These are phyloP conservation scores for Dryadomyces sulphureus DNA, from an alignment of 2,329 filamentous ascomycete genomes.

Conservation along the genomic window DNA sequence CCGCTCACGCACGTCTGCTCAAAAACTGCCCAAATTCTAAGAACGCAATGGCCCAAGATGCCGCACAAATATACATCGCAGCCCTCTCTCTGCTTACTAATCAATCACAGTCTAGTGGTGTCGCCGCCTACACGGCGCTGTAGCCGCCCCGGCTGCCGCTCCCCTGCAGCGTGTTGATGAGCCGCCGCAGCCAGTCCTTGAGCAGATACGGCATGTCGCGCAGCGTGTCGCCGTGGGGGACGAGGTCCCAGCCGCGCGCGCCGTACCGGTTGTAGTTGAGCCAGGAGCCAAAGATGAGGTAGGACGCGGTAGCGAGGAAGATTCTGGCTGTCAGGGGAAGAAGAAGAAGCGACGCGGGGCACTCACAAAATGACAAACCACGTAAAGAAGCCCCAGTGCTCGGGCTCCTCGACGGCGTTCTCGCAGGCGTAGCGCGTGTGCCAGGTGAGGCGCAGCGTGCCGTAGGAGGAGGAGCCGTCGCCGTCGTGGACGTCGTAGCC, in stretches of 20 bases:
- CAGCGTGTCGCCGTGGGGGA: constrained; percentile 85
- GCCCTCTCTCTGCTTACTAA: no score
- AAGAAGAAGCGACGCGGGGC: no score
- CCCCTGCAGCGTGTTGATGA: constrained; percentile 73
- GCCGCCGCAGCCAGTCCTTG: constrained; percentile 71
- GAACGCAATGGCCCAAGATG: no score
- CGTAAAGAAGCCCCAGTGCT: constrained; percentile 88
- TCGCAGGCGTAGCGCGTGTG: constrained; percentile 78
- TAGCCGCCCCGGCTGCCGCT: constrained; percentile 79
- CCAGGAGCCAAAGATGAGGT: constrained; percentile 97
- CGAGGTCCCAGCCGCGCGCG: constrained; percentile 83
- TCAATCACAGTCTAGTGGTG: not conserved
- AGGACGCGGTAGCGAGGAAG: constrained; percentile 74
- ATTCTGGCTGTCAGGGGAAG: constrained; percentile 38
- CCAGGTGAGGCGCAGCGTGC: constrained; percentile 60
- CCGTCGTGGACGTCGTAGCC: constrained; percentile 54
- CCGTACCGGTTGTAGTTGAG: constrained; percentile 97
- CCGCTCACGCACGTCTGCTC: not conserved
- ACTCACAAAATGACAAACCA: constrained; percentile 44
- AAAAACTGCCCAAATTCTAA: not conserved
- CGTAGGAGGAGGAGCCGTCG: constrained; percentile 21
- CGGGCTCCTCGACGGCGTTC: constrained; percentile 24
- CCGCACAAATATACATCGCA: no score
- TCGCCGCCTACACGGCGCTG: constrained; percentile 58
- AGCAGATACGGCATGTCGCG: constrained; percentile 84